These are phyloP conservation scores for Solanum sejunctum DNA, from an alignment of 257 asterid genomes.

Conservation along the genomic window DNA sequence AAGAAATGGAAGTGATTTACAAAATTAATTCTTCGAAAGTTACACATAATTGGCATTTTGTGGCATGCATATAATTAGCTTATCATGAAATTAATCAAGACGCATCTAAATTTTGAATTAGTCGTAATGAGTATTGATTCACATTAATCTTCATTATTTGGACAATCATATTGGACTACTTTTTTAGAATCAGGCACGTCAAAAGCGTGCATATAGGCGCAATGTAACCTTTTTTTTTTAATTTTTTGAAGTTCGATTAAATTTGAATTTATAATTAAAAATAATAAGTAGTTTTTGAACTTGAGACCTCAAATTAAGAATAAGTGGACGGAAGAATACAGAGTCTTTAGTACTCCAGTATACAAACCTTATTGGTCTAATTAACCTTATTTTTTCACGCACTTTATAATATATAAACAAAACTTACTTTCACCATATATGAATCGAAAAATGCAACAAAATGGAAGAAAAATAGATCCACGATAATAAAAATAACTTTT, in stretches of 20 bases:
- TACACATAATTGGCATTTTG: not conserved
- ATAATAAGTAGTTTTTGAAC: not conserved
- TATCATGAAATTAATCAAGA: not conserved
- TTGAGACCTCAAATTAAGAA: not conserved
- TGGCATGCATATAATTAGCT: not conserved
- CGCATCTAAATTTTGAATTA: not conserved
- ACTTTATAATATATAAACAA: not conserved
- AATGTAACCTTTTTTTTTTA: not conserved
- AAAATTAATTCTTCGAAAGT: not conserved
- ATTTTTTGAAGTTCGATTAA: not conserved
- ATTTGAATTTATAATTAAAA: not conserved
- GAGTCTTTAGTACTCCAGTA: not conserved
- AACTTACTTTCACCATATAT: not conserved
- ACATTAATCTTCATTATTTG: not conserved
- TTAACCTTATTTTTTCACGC: not conserved
- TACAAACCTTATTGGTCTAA: not conserved
- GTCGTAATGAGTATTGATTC: not conserved
- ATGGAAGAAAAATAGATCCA: not conserved
- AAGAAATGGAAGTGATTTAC: not conserved
- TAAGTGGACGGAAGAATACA: not conserved
- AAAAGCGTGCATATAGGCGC: not conserved
- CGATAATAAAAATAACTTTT: too few species aligned
- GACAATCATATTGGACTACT: not conserved
- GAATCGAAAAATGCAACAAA: not conserved
- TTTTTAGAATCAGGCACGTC: not conserved